These are phyloP conservation scores for Schwanniomyces pseudopolymorphus DNA, from an alignment of 805 yeast species.

Conservation along the genomic window DNA sequence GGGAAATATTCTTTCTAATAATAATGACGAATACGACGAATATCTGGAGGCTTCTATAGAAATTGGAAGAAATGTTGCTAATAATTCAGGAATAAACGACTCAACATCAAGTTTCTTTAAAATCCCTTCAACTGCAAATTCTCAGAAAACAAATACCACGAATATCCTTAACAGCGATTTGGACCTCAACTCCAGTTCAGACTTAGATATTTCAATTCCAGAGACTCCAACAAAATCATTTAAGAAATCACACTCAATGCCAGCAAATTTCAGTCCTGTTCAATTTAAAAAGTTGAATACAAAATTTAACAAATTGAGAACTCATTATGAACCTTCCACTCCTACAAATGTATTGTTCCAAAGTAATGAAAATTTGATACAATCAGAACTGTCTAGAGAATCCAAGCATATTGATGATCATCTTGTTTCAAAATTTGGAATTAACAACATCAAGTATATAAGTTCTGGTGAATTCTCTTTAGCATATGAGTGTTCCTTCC, in stretches of 20 bases:
- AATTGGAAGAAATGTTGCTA: slow-evolving; percentile 32
- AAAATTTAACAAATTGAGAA: slow-evolving; percentile 2
- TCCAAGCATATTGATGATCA: slow-evolving; percentile 37
- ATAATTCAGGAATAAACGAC: slow-evolving; percentile 26
- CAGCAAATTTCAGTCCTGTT: slow-evolving; percentile 26
- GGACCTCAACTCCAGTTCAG: slow-evolving; percentile 14
- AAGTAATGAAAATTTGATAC: background rate
- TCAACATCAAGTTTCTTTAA: slow-evolving; percentile 34
- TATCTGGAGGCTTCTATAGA: slow-evolving; percentile 37
- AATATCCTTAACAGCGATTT: slow-evolving; percentile 9
- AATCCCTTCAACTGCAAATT: slow-evolving; percentile 17
- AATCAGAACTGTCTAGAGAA: slow-evolving; percentile 1
- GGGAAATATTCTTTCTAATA: slow-evolving; percentile 17
- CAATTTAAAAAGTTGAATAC: slow-evolving; percentile 8
- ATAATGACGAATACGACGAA: slow-evolving; percentile 15
- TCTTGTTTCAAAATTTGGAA: slow-evolving; percentile 50
- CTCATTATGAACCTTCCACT: slow-evolving; percentile 16
- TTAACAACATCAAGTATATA: slow-evolving; percentile 58
- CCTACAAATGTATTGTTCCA: slow-evolving; percentile 10
- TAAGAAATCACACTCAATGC: slow-evolving; percentile 26
- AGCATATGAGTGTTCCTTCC: slow-evolving; percentile 79
- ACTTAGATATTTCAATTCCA: slow-evolving; percentile 21
- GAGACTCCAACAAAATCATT: slow-evolving; percentile 42
- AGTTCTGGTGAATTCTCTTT: slow-evolving; percentile 89
- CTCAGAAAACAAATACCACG: slow-evolving; percentile 10